phyloP scores from a whole-genome alignment of 495 filamentous ascomycete genomes.

The Tuber aestivum region DNA sequence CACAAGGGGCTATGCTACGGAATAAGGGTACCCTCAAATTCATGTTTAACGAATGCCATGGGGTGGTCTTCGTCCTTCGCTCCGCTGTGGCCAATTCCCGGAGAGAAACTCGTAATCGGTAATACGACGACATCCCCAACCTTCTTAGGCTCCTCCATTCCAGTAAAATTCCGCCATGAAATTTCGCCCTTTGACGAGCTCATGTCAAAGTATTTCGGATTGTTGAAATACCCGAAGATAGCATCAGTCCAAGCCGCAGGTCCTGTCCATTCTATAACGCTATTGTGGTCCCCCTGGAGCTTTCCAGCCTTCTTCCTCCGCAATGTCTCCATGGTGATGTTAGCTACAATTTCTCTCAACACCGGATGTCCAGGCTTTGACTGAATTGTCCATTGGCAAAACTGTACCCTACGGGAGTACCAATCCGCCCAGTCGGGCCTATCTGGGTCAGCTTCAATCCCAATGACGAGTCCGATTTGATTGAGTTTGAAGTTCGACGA shows the following conservation, averaged over 20 bases:
- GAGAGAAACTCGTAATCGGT: slow-evolving; percentile 95
- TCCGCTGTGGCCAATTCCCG: slow-evolving; percentile 88
- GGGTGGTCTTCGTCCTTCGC: slow-evolving; percentile 86
- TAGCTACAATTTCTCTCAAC: slow-evolving; percentile 76
- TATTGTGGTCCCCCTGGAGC: slow-evolving; percentile 63
- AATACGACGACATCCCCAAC: slow-evolving; percentile 90
- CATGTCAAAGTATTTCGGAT: slow-evolving; percentile 83
- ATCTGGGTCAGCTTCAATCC: slow-evolving; percentile 95
- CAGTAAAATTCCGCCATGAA: slow-evolving; percentile 81
- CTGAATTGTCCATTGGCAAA: slow-evolving; percentile 99
- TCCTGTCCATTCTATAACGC: slow-evolving; percentile 92
- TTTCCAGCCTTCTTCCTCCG: slow-evolving; percentile 63
- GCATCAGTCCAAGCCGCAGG: slow-evolving; percentile 92
- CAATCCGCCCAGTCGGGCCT: slow-evolving; percentile 86
- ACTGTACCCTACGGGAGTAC: slow-evolving; percentile 94
- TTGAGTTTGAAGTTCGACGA: slow-evolving; percentile 68
- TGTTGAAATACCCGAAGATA: slow-evolving; percentile 89
- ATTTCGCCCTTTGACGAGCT: slow-evolving; percentile 62
- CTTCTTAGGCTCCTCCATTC: slow-evolving; percentile 72
- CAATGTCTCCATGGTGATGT: slow-evolving; percentile 75
- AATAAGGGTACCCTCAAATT: slow-evolving; percentile 75
- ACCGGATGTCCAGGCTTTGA: slow-evolving; percentile 91
- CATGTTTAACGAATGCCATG: slow-evolving; percentile 96
- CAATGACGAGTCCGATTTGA: slow-evolving; percentile 76
- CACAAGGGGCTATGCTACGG: not conserved